phyloP scores from a whole-genome alignment of 2,329 filamentous ascomycete genomes.

The Fusarium sublunatum region DNA sequence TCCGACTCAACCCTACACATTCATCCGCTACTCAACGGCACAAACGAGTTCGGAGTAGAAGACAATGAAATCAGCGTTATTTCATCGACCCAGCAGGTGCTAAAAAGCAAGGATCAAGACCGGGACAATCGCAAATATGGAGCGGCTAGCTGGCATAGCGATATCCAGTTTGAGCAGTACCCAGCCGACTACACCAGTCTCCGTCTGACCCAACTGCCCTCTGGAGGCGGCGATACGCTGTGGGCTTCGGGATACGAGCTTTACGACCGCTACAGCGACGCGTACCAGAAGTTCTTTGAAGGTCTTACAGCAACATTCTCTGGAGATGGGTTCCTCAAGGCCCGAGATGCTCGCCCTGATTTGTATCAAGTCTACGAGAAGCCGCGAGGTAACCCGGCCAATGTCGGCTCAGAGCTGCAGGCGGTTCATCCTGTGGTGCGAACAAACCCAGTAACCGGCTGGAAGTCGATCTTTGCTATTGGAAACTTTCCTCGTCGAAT shows the following conservation, averaged over 20 bases:
- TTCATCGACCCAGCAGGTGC: constrained; percentile 51
- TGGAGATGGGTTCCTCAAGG: constrained; percentile 26
- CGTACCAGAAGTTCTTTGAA: constrained; percentile 65
- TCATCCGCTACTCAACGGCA: constrained; percentile 67
- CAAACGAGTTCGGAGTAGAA: constrained; percentile 61
- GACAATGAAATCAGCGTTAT: constrained; percentile 71
- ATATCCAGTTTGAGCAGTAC: constrained; percentile 67
- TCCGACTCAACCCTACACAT: constrained; percentile 68
- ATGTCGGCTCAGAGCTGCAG: constrained; percentile 60
- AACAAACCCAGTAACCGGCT: constrained; percentile 72
- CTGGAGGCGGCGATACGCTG: constrained; percentile 66
- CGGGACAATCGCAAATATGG: constrained; percentile 46
- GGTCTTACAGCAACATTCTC: constrained; percentile 61
- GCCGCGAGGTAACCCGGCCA: constrained; percentile 53
- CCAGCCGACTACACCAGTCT: constrained; percentile 69
- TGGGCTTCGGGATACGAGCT: constrained; percentile 71
- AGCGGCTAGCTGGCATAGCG: constrained; percentile 57
- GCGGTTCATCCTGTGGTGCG: constrained; percentile 67
- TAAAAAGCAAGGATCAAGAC: constrained; percentile 19
- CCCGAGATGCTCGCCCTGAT: constrained; percentile 45
- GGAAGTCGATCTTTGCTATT: constrained; percentile 62
- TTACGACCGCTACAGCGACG: constrained; percentile 64
- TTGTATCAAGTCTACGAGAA: constrained; percentile 49
- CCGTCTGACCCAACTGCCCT: constrained; percentile 62
- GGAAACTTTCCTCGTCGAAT: constrained; percentile 57